Evolutionary conservation across 192 early-diverging fungal genomes (phyloP).

Genomic region (Coemansia sp.): DNA sequence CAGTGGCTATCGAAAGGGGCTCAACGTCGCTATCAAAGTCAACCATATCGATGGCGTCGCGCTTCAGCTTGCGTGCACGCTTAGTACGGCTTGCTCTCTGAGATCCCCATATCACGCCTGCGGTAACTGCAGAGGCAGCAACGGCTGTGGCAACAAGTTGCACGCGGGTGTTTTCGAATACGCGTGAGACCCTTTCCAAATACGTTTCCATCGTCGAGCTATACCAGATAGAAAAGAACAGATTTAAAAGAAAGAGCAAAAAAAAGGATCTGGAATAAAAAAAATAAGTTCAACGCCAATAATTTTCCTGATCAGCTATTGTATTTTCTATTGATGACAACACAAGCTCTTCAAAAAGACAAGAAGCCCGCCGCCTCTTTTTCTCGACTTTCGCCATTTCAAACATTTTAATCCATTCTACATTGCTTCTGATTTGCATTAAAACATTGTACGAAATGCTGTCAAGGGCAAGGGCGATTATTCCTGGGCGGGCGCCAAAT

Average conservation of each 20-base stretch:
- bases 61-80: conserved; percentile 61
- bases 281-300: background rate
- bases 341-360: no score
- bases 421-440: no score
- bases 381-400: no score
- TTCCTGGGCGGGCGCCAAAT: background rate
- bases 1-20: background rate
- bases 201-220: conserved; percentile 17
- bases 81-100: conserved; percentile 55
- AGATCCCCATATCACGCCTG: conserved; percentile 59
- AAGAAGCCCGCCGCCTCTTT: no score
- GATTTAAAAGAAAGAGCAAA: background rate
- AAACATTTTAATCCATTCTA: no score
- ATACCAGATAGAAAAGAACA: background rate
- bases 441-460: no score
- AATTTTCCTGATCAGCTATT: background rate
- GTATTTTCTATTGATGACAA: no score
- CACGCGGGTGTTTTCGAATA: conserved; percentile 31
- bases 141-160: conserved; percentile 61
- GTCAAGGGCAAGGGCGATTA: background rate
- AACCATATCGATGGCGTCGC: conserved; percentile 49
- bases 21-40: conserved; percentile 18
- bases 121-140: conserved; percentile 69
- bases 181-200: conserved; percentile 36
- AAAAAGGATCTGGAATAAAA: background rate